phyloP scores from a whole-genome alignment of 2,329 filamentous ascomycete genomes.

The Epichloe gansuensis region DNA sequence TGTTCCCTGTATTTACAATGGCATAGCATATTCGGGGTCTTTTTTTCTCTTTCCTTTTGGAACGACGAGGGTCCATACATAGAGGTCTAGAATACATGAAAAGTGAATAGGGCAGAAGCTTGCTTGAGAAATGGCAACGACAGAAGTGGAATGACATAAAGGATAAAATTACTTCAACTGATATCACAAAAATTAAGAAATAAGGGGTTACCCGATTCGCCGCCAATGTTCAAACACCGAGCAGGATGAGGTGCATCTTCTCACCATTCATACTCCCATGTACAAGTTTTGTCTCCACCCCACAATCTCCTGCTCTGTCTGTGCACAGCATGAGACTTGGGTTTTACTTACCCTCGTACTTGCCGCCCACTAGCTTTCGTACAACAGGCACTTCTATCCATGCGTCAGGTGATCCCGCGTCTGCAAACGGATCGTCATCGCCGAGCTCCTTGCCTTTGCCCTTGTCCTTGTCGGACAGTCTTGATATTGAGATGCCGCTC shows the following conservation, averaged over 20 bases:
- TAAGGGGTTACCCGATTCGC: background rate
- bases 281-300: background rate
- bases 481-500: conserved; percentile 55
- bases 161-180: background rate
- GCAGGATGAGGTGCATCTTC: background rate
- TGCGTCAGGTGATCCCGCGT: conserved; percentile 17
- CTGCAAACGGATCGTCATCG: conserved; percentile 59
- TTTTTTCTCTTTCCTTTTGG: no score
- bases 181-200: conserved; percentile 2
- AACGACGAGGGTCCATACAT: no score
- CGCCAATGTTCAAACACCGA: conserved; percentile 1
- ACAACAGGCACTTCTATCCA: conserved; percentile 59
- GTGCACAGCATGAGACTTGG: background rate
- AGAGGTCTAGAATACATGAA: no score
- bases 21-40: no score
- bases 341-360: conserved; percentile 48
- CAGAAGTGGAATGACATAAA: background rate
- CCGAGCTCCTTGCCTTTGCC: conserved; percentile 40
- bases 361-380: conserved; percentile 61
- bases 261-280: background rate
- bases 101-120: no score
- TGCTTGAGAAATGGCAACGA: no score
- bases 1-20: no score
- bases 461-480: conserved; percentile 38
- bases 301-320: background rate